Evolutionary conservation across 352 stramenopile genomes (phyloP), one percentile per base, ranked within the genome.

Genomic region (Elongisporangium anandrum): DNA sequence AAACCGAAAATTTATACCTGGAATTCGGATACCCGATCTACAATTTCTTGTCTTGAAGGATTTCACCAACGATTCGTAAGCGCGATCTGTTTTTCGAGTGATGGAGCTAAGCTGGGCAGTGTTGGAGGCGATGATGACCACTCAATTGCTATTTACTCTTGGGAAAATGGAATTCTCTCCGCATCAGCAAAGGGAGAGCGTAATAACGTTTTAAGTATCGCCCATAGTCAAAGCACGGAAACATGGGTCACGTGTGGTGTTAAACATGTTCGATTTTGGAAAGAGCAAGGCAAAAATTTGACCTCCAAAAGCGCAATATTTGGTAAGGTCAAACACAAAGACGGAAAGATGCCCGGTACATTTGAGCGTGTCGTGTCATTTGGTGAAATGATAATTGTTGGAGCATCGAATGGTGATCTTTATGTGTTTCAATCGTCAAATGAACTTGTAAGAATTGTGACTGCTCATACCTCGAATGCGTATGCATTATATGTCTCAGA

Each of bases 81-180:
- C 2, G 67, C 73, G 8, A 68, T 96, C 22, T 77, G 68, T 15
- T 96, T 95, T 57, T 92, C 78, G 8, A 68, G 61, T 9, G 83
- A 93, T 60, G 86, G 85, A 4, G 69, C 69, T 10, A 88, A 89
- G 50, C 54, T 96, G 1, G 80, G 70, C 20, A 90, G 72, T 19
- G 77, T 94, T 4, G 88, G 87, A 9, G 81, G 77, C 9, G 88
- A 95, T 50, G 86, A 94, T 59, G 84, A 96, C 51, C 87, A 94
- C 63, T 93, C 71, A 2, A 66, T 96, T 24, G 86, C 83, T 0
- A 87, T 96, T 47, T 95, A 96, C 64, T 69, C 75, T 4, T 94
- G 83, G 82, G 66, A 87, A 51, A 88, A 64, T 41, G 69, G 73
- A 0, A 53, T 85, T 13, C 56, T 94, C 2, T 39, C 57, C 0